Evolutionary conservation across 495 filamentous ascomycete genomes (phyloP), one percentile per base, ranked within the genome.

Genomic region (Chaetomium fimeti): DNA sequence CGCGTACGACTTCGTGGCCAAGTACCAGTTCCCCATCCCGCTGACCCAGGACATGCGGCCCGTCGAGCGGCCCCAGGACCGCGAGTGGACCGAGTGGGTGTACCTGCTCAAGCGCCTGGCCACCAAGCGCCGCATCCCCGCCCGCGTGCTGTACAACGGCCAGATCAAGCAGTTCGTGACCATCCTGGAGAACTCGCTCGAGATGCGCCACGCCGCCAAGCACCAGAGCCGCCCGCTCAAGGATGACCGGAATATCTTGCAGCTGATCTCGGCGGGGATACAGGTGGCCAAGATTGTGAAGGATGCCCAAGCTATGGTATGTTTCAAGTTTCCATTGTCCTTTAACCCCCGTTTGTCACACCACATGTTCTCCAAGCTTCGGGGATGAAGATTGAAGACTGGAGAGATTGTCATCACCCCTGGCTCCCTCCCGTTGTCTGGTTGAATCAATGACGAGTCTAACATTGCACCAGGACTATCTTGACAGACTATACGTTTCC

Each of bases 51-150:
- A 92, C 76, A 91, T 91, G 82, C 84, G 91, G 69, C 87, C 85
- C 36, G 90, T 95, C 66, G 87, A 88, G 72, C 80, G 87, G 47
- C 89, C 91, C 36, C 85, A 87, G 68, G 91, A 95, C 75, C 83
- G 90, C 64, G 91, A 93, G 75, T 95, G 91, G 91, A 92, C 90
- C 67, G 91, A 95, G 73, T 95, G 91, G 91, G 90, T 92, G 38
- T 91, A 92, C 76, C 84, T 95, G 61, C 81, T 95, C 63, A 93
- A 93, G 78, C 84, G 91, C 43, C 81, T 95, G 63, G 91, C 91
- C 40, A 93, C 90, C 40, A 92, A 93, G 77, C 82, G 91, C 29
- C 85, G 90, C 51, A 93, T 95, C 67, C 91, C 91, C 20, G 87
- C 91, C 22, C 81, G 90, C 57, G 88, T 92, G 15, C 78, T 95